phyloP scores from a whole-genome alignment of 768 basidiomycete genomes.

The Hypsizygus marmoreus region DNA sequence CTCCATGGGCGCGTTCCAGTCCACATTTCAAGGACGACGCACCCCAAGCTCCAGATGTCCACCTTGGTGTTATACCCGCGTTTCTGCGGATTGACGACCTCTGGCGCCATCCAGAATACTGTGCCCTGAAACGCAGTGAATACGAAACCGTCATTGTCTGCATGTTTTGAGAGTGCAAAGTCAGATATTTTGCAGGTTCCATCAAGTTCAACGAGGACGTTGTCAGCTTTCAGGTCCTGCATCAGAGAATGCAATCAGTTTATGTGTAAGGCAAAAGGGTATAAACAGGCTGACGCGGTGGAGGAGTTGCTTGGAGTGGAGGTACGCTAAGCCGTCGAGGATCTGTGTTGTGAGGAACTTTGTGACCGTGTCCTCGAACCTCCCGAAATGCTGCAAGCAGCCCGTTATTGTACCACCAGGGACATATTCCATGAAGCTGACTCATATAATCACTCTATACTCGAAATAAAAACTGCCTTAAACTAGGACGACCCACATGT shows the following conservation, averaged over 20 bases:
- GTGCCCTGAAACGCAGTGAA: constrained; percentile 96
- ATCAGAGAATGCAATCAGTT: constrained; percentile 4
- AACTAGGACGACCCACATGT: constrained; percentile 95
- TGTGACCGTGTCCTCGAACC: constrained; percentile 87
- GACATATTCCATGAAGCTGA: constrained; percentile 96
- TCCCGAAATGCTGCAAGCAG: constrained; percentile 83
- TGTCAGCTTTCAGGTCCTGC: constrained; percentile 95
- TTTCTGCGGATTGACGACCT: constrained; percentile 82
- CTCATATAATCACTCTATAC: constrained; percentile 8
- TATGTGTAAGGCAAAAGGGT: background rate
- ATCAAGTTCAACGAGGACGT: constrained; percentile 88
- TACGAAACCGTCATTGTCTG: constrained; percentile 76
- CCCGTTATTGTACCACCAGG: constrained; percentile 93
- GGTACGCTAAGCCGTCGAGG: constrained; percentile 85
- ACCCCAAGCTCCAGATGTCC: constrained; percentile 98
- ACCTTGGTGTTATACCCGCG: constrained; percentile 94
- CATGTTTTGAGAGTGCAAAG: constrained; percentile 94
- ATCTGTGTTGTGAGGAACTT: constrained; percentile 93
- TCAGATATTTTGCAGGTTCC: constrained; percentile 97
- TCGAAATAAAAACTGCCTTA: too few species aligned
- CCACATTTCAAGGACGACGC: constrained; percentile 98
- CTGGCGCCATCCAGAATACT: constrained; percentile 99
- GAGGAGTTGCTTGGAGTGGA: constrained; percentile 87
- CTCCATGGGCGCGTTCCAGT: constrained; percentile 90
- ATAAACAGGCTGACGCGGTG: constrained; percentile 65